phyloP scores from a whole-genome alignment of 768 basidiomycete species.

The Boletus pseudo-olivaceus region DNA sequence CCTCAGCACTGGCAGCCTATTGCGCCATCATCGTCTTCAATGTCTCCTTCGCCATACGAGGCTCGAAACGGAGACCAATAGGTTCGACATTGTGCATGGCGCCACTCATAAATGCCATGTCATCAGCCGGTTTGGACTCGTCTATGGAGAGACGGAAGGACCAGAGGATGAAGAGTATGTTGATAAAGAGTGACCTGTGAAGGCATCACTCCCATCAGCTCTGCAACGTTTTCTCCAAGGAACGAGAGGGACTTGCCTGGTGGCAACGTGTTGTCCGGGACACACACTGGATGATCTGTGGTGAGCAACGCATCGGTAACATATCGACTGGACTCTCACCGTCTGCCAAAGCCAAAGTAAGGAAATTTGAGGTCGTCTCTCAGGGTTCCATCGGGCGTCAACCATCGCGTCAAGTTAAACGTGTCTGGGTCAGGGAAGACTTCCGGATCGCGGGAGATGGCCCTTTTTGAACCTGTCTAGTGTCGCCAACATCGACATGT shows the following conservation, averaged over 20 bases:
- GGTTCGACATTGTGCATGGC: conserved; percentile 31
- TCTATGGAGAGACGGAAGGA: conserved; percentile 51
- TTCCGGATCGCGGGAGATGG: conserved; percentile 35
- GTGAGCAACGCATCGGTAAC: not conserved
- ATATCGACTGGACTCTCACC: conserved; percentile 6
- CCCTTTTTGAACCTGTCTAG: conserved; percentile 14
- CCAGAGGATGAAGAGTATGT: conserved; percentile 58
- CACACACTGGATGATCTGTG: conserved; percentile 40
- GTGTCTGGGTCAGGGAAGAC: conserved; percentile 36
- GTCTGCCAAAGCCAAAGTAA: conserved; percentile 51
- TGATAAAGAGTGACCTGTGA: conserved; percentile 55
- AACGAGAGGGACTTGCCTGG: conserved; percentile 28
- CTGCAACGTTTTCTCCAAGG: not conserved
- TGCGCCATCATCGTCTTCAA: conserved; percentile 5
- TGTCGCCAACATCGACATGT: too few species aligned
- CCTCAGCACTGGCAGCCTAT: too few species aligned
- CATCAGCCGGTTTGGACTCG: conserved; percentile 48
- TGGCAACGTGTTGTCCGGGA: conserved; percentile 54
- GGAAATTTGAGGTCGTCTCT: conserved; percentile 46
- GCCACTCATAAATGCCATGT: conserved; percentile 45
- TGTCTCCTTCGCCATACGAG: conserved; percentile 27
- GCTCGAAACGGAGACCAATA: conserved; percentile 52
- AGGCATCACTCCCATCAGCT: not conserved
- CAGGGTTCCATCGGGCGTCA: conserved; percentile 21
- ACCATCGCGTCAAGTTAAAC: conserved; percentile 36